Conservation (phyloP, 75 land plant genomes). For the Isoetes taiwanensis region DNA sequence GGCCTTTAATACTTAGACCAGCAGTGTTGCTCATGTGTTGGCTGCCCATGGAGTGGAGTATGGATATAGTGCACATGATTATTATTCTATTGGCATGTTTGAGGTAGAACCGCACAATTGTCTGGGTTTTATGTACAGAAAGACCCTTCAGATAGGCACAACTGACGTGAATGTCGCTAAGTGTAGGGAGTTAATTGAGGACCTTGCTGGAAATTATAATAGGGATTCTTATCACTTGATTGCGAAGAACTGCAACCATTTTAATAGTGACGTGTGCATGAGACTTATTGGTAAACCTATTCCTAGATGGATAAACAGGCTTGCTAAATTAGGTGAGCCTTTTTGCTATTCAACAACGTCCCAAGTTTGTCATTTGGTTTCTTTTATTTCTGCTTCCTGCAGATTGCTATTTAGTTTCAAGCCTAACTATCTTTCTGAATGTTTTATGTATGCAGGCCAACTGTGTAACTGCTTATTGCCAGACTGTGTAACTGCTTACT, state of each 20-base stretch:
- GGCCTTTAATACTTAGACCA: too few species aligned
- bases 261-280: slow-evolving; percentile 37
- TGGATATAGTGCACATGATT: slow-evolving; percentile 68
- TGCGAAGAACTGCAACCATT: slow-evolving; percentile 62
- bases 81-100: slow-evolving; percentile 49
- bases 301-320: slow-evolving; percentile 59
- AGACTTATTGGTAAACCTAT: slow-evolving; percentile 33
- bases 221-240: slow-evolving; percentile 62
- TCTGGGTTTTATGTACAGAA: slow-evolving; percentile 43
- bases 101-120: slow-evolving; percentile 57
- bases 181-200: slow-evolving; percentile 36
- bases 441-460: too few species aligned
- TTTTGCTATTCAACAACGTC: too few species aligned
- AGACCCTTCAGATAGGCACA: slow-evolving; percentile 31
- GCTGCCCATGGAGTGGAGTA: slow-evolving; percentile 45
- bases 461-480: too few species aligned
- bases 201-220: slow-evolving; percentile 36
- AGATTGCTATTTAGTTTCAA: too few species aligned
- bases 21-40: too few species aligned
- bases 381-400: too few species aligned
- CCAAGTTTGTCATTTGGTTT: too few species aligned
- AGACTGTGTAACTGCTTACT: too few species aligned
- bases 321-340: slow-evolving; percentile 36
- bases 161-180: slow-evolving; percentile 27
- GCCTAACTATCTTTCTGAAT: too few species aligned